Base-by-base conservation (phyloP, 2,329 filamentous ascomycete genomes). In the Colletotrichum acutatum region DNA sequence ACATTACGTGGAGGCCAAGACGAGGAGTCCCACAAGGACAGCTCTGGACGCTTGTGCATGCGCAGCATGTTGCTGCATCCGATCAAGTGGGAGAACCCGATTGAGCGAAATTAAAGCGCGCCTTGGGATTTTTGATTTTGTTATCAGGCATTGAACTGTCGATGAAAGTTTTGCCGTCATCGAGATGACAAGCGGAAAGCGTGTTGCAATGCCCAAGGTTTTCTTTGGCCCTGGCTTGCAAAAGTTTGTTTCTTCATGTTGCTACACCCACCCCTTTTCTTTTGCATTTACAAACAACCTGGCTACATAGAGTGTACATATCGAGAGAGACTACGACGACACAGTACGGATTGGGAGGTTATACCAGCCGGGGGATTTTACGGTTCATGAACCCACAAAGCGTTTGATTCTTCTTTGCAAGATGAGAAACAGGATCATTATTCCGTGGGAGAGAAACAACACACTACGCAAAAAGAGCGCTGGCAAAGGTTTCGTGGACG, bases 51-150 rank as follows among this genome's bases (percentile, higher is more conserved):
- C 62, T 90, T 97, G 88, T 97, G 94, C 82, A 83, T 97, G 78
- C 90, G 93, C 60, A 93, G 91, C 75, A 93, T 96, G 89, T 83
- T 97, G 76, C 82, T 97, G 76, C 94, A 97, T 86, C 94, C 94
- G 0, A 90, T 97, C 77, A 97, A 97, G 84, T 87, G 84, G 80
- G 89, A 90, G 79, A 84, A 86, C 75, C 87, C 87, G 26, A 80
- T 79, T n/a, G 86, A 89, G 76, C 78, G 78, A 71, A 57, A n/a
- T 14, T 61, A 65, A 37, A 53, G 26, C 46, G 22, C 22, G 9
- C 22, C 14, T 64, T 64, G 32, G 16, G 4, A 30, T 65, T 54
- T 26, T n/a, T 28, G 8, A 7, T 56, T 37, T 56, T 56, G 14
- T 26, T 56, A 56, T 28, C 53, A 56, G 22, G 49, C 62, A 49